These are phyloP conservation scores for Teunomyces kruisii DNA, from an alignment of 805 yeast species.

Conservation along the genomic window DNA sequence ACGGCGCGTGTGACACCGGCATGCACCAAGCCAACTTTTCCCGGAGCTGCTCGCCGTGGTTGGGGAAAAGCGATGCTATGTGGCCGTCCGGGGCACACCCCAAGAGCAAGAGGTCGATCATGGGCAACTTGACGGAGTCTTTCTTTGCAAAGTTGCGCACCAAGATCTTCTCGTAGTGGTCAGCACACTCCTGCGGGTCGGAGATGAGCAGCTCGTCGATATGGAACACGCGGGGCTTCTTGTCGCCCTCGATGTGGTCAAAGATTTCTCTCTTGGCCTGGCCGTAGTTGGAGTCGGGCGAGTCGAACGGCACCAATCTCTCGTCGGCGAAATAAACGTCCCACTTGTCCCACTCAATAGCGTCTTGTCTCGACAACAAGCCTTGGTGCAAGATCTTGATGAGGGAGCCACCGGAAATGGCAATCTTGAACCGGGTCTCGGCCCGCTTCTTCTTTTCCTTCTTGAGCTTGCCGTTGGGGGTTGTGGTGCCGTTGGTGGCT, in stretches of 20 bases:
- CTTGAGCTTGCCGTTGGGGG: conserved; percentile 19
- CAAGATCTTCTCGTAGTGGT: conserved; percentile 80
- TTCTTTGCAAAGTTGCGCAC: conserved; percentile 92
- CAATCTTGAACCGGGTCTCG: conserved; percentile 80
- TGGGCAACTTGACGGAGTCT: conserved; percentile 92
- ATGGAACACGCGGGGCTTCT: conserved; percentile 73
- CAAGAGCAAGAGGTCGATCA: conserved; percentile 84
- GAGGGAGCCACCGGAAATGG: conserved; percentile 90
- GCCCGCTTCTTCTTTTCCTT: conserved; percentile 48
- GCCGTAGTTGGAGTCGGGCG: conserved; percentile 87
- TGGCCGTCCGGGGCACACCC: conserved; percentile 99
- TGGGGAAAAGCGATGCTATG: conserved; percentile 94
- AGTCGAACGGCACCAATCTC: conserved; percentile 84
- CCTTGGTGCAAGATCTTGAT: conserved; percentile 87
- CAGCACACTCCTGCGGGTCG: conserved; percentile 93
- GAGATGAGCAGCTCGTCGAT: conserved; percentile 73
- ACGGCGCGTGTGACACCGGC: conserved; percentile 89
- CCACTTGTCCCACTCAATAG: conserved; percentile 91
- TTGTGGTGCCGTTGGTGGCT: conserved; percentile 7
- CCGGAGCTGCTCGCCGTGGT: conserved; percentile 77
- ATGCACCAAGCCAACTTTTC: conserved; percentile 94
- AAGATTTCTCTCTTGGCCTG: conserved; percentile 78
- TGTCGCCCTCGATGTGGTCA: conserved; percentile 58
- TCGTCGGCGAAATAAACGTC: conserved; percentile 96
- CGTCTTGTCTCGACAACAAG: conserved; percentile 63